Evolutionary conservation across 495 filamentous ascomycete species (phyloP), one percentile per base, ranked within the genome.

Genomic region (Daldinia loculata): DNA sequence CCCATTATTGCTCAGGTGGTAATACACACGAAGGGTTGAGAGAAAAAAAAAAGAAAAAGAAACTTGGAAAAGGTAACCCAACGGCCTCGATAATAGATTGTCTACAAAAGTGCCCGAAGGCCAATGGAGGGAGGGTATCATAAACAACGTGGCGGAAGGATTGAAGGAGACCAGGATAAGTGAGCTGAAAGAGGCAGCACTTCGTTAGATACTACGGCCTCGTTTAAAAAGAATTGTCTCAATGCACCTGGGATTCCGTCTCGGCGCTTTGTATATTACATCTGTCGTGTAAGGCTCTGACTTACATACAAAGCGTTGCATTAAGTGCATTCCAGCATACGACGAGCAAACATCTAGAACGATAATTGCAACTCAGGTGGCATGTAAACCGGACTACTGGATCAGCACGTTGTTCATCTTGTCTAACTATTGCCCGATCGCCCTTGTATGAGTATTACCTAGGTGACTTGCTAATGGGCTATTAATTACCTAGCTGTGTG

Each of bases 261-360:
- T 11, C 43, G 43, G 43, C 19, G 17, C 19, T 11, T 24, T 48
- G 43, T 11, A 11, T 24, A 48, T 24, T 48, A 48, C 43, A 22
- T 22, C 17, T 48, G 19, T 19, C 3, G 43, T 48, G 43, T 14
- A 48, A 24, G 19, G 19, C 19, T 48, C 9, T 29, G 6, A 29
- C 27, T 29, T 48, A 22, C 43, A 19, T 48, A 22, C 43, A 19
- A 48, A 24, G 3, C 11, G 17, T n/a, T 12, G 43, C 43, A 22
- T 22, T 48, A 48, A 0, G 19, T 48, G 43, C 43, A 48, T 8
- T 24, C 24, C 19, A 48, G 19, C 19, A 24, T 11, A 2, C 19
- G 9, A 48, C 19, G 43, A 48, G 43, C 43, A 48, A 48, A 48
- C 43, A 48, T 48, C 43, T 48, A 48, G 43, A 48, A 48, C 43